Base-by-base conservation (phyloP, 768 basidiomycete genomes). In the Scleroderma citrinum region DNA sequence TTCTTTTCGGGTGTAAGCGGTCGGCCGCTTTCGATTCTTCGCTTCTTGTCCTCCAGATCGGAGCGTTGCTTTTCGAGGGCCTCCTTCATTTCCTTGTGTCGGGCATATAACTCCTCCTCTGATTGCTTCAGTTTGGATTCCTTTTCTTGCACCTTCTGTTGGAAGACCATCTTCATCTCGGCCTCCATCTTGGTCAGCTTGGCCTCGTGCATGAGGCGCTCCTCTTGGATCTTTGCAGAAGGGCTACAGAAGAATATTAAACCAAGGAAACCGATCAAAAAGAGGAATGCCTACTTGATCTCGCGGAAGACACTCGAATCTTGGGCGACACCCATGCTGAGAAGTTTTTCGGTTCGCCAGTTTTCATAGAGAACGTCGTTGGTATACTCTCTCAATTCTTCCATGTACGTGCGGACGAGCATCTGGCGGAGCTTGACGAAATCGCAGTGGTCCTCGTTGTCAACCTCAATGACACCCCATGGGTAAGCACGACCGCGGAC, bases 91-190 rank as follows among this genome's bases (percentile, higher is more conserved):
- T 99, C 96, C 69, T 92, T 87, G 77, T 99, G 96, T 52, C 95
- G 85, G 51, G 94, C 88, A 66, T 99, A 99, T 16, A 99, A 81
- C 74, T 98, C 96, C 73, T 98, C 96, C 71, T 99, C 96, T 46
- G 88, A 92, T 70, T 98, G 96, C 75, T 97, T 97, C 67, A 99
- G 79, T 72, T 98, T 98, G 56, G 92, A 82, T 68, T 99, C 96
- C 77, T 99, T 98, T 69, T 99, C 96, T 67, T 93, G 92, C 48
- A 99, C 96, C 70, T 99, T 99, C 72, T 98, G 96, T 67, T 94
- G 93, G 92, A 99, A 99, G 60, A 99, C 96, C 91, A 95, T 92
- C 83, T 97, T 98, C 96, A 99, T 99, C 78, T 98, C 96, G 48
- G 93, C 89, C 74, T 99, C 96, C 87, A 97, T 97, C 83, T 99